A percentile compares a stretch with the other conserved stretches of the same genome.
Evolutionary conservation across 2,329 filamentous ascomycete genomes (phyloP).

Genomic region (Alternaria solani): DNA sequence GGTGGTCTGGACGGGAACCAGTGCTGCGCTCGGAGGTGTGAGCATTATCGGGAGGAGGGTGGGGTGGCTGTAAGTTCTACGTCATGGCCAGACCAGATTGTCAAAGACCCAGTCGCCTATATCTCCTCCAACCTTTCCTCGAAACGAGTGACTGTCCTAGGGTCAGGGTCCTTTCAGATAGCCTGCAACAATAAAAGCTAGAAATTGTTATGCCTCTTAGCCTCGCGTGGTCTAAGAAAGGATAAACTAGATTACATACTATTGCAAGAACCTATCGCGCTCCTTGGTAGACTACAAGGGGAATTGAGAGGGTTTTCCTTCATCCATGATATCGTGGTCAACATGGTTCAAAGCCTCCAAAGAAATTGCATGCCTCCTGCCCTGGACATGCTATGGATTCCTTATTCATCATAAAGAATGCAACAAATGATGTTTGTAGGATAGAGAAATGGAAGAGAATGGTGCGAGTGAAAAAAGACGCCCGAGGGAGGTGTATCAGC

Average conservation of each 20-base stretch:
- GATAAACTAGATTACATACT: neutral
- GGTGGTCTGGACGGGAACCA: slow-evolving; percentile 54
- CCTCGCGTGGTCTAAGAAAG: neutral
- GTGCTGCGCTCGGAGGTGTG: slow-evolving; percentile 44
- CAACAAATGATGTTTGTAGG: too few relatives aligned
- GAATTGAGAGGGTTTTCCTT: neutral
- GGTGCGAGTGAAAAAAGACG: neutral
- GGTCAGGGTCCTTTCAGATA: neutral
- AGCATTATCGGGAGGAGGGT: slow-evolving; percentile 30
- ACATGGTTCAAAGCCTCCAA: neutral
- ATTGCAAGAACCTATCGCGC: neutral
- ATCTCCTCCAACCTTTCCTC: neutral
- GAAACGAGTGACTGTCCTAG: neutral
- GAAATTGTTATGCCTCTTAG: neutral
- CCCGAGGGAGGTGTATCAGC: neutral
- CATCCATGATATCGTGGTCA: neutral
- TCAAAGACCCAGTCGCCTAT: neutral
- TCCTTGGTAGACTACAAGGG: neutral
- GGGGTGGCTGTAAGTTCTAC: slow-evolving; percentile 3
- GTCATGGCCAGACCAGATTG: neutral
- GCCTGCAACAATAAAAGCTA: neutral
- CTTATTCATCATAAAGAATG: too few relatives aligned
- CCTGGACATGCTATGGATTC: neutral
- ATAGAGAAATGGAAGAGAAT: neutral
- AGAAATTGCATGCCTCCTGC: neutral